Base-by-base conservation (phyloP, 2,329 filamentous ascomycete species). In the Diaporthe velutina region DNA sequence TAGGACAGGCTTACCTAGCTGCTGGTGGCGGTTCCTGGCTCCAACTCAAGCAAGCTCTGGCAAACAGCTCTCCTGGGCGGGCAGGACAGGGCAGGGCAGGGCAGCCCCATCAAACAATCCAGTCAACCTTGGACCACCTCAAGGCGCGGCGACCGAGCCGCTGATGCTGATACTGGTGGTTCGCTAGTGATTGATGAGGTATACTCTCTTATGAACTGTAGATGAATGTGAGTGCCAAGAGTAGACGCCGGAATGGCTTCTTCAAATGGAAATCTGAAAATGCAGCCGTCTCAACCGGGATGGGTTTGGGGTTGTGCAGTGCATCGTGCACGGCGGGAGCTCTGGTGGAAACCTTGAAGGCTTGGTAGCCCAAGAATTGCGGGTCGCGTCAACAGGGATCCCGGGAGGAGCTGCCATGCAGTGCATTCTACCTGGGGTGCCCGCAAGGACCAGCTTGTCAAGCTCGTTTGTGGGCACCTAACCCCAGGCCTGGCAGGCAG, bases 1-100 rank as follows among this genome's bases (percentile, higher is more conserved):
- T 72, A 72, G 70, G 45, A 72, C 57, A 72, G 57, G 58, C 57
- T 64, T 48, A 71, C 30, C 33, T 64, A 54, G 70, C 70, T 72
- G n/a, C 70, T 40, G 45, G 45, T 38, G 45, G 61, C 15, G 30
- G 64, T 50, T 50, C 40, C 60, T 19, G 30, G 33, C 28, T 40
- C n/a, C 15, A 35, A 50, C 48, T 38, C 33, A 38, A 38, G 64
- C 30, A 35, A 68, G 64, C 64, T 68, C 40, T 45, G 71, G n/a
- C 25, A 48, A 35, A 30, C 48, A 73, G 64, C 48, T 33, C 50
- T 48, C 48, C 38, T 38, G 50, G 50, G 38, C n/a, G 48, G 22
- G 22, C 71, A 19, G 28, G 19, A 19, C 58, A 45, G 58, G 40
- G 19, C 61, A 50, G 35, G 25, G 40, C n/a, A 45, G 40, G 60